Conservation (phyloP, 257 asterid species). For the Sherardia arvensis region DNA sequence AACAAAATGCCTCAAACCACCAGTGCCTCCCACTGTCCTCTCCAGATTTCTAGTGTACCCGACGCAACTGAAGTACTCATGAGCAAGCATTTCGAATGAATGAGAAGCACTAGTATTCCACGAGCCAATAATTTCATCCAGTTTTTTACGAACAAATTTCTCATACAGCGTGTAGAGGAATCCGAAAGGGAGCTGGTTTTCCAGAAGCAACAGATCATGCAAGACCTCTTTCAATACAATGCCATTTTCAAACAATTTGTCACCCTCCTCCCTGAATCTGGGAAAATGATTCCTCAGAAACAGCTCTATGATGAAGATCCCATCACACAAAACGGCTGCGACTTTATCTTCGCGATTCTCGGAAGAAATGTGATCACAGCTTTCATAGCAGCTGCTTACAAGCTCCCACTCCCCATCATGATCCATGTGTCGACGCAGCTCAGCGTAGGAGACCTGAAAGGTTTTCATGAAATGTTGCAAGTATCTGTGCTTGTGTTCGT, state of each 20-base stretch:
- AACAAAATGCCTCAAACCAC: slow-evolving; percentile 17
- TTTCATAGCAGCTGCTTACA: background rate
- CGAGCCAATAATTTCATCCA: background rate
- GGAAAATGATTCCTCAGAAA: slow-evolving; percentile 12
- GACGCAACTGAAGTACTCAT: slow-evolving; percentile 17
- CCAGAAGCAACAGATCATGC: slow-evolving; percentile 18
- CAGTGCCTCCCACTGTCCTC: background rate
- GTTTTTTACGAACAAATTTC: background rate
- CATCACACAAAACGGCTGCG: slow-evolving; percentile 15
- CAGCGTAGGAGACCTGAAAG: no score
- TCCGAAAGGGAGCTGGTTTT: slow-evolving; percentile 25
- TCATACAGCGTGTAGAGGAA: background rate
- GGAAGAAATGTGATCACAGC: no score
- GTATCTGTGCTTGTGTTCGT: no score
- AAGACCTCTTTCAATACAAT: slow-evolving; percentile 13
- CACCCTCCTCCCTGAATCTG: slow-evolving; percentile 16
- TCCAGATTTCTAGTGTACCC: slow-evolving; percentile 12
- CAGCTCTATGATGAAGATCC: slow-evolving; percentile 20
- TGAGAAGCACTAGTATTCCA: background rate
- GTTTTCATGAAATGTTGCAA: no score
- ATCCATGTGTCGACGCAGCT: background rate
- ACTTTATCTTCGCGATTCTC: background rate
- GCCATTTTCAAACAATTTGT: slow-evolving; percentile 17
- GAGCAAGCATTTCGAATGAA: slow-evolving; percentile 17
- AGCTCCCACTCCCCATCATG: background rate